Evolutionary conservation across 2,329 filamentous ascomycete species (phyloP), one percentile per base, ranked within the genome.

Genomic region (Monosporascus sp.): DNA sequence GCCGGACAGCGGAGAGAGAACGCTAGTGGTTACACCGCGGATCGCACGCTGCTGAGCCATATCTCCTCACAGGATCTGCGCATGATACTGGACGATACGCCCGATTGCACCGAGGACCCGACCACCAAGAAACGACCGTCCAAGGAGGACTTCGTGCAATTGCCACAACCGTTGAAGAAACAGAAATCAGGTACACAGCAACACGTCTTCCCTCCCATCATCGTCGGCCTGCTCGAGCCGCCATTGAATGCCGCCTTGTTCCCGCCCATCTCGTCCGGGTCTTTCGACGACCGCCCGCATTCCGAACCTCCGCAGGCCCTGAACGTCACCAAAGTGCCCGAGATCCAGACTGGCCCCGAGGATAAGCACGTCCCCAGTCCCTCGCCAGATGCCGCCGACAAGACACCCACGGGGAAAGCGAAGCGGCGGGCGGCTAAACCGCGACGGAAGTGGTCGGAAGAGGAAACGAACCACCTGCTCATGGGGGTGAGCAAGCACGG

Each of bases 161-260:
- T 86, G 17, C 84, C 84, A 1, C 82, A 86, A 62, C 83, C 83
- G 3, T 73, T 82, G 48, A 85, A 85, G 72, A 86, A 85, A 64
- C 82, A 83, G 60, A 85, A 83, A 64, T 78, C 83, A 17, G 59
- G 69, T 3, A 73, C 76, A 14, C 77, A 80, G 56, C 78, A 82
- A 61, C 77, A 69, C 9, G 72, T 79, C 49, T 80, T 84, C 64
- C 84, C 84, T 8, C 83, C 83, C 51, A 86, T 86, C 56, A 86
- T 86, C 65, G 84, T 83, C 56, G 83, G 83, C 49, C 72, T 87
- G 5, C 78, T 81, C 59, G 81, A 85, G 59, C 83, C 83, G 2
- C 83, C 83, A 2, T 82, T 81, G 3, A 75, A 84, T 52, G 78
- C 81, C 48, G 78, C 81, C 43, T 71, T 85, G n/a, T 85, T 86